Conservation (phyloP, 1,284 basidiomycete genomes). For the Phellinidium pouzarii region DNA sequence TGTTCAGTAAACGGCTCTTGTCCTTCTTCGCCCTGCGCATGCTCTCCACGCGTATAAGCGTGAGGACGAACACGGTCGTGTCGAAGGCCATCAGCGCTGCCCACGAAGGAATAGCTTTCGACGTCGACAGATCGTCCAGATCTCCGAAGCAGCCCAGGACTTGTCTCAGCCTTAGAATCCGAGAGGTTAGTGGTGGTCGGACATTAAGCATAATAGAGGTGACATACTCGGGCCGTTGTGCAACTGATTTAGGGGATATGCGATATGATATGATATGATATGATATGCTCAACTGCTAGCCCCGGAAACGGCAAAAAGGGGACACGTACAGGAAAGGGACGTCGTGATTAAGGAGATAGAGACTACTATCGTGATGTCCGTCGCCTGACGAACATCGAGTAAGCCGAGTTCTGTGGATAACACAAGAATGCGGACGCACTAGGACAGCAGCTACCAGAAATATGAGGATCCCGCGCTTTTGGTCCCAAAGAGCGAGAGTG, state of each 20-base stretch:
- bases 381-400: no score
- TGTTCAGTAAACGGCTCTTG: not conserved
- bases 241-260: not conserved
- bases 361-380: conserved; percentile 2
- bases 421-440: no score
- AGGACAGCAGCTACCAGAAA: not conserved
- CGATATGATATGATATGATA: not conserved
- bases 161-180: not conserved
- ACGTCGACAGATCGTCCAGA: not conserved
- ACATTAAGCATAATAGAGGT: not conserved
- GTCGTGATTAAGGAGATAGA: conserved; percentile 8
- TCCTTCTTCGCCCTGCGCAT: not conserved
- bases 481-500: conserved; percentile 2
- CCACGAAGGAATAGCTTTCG: not conserved
- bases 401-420: no score
- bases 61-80: not conserved
- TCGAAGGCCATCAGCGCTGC: conserved; percentile 3
- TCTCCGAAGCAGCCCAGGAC: not conserved
- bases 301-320: not conserved
- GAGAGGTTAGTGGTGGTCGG: not conserved
- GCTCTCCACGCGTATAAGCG: not conserved
- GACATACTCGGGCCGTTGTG: conserved; percentile 4
- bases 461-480: not conserved
- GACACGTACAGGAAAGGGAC: conserved; percentile 2
- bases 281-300: no score